Conservation (phyloP, 768 basidiomycete genomes). For the Lyophyllum semitale region DNA sequence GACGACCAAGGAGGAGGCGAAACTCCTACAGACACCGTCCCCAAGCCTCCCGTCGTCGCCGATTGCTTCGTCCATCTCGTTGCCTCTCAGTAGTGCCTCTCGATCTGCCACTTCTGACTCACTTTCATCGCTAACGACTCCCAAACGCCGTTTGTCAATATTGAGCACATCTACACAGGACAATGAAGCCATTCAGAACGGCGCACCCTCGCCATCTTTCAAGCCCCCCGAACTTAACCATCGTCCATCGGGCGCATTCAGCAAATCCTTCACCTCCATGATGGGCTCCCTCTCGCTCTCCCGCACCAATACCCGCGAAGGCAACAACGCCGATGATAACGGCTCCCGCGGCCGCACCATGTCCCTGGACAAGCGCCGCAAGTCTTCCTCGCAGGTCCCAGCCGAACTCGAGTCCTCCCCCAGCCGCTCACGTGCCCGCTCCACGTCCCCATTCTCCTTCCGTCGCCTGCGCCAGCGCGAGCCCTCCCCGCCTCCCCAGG, state of each 20-base stretch:
- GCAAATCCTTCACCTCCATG: slow-evolving; percentile 68
- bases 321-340: slow-evolving; percentile 36
- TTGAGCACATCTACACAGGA: slow-evolving; percentile 39
- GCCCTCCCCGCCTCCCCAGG: slow-evolving; percentile 56
- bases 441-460: slow-evolving; percentile 80
- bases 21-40: slow-evolving; percentile 21
- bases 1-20: slow-evolving; percentile 30
- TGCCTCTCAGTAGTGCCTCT: slow-evolving; percentile 14
- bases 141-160: slow-evolving; percentile 36
- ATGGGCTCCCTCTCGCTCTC: slow-evolving; percentile 69
- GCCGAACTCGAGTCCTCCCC: slow-evolving; percentile 40
- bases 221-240: slow-evolving; percentile 37
- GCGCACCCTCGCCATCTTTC: slow-evolving; percentile 34
- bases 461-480: slow-evolving; percentile 63
- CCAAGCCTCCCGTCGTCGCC: slow-evolving; percentile 17
- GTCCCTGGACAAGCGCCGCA: slow-evolving; percentile 43
- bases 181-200: slow-evolving; percentile 47
- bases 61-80: slow-evolving; percentile 1
- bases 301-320: slow-evolving; percentile 48
- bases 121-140: slow-evolving; percentile 28
- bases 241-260: slow-evolving; percentile 50
- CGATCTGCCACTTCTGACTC: slow-evolving; percentile 25
- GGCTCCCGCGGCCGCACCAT: slow-evolving; percentile 57
- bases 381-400: slow-evolving; percentile 52
- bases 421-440: slow-evolving; percentile 63